Base-by-base conservation (phyloP, 2,329 filamentous ascomycete genomes). In the Pezicula carpinea region DNA sequence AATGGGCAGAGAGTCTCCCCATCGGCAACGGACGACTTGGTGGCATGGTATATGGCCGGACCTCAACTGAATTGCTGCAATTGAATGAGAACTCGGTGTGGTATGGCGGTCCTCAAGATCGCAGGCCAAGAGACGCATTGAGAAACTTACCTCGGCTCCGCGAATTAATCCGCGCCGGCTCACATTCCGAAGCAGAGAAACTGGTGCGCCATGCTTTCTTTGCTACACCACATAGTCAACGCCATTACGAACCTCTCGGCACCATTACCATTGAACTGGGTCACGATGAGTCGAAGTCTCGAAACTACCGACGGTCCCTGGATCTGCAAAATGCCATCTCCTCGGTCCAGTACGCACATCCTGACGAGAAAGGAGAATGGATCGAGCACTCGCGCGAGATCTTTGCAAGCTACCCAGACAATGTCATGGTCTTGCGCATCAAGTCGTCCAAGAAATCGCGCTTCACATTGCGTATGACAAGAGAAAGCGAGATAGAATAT, bases 71-170 rank as follows among this genome's bases (percentile, higher is more conserved):
- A 49, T 58, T 69, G 13, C 55, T 75, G 4, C 66, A 69, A 39
- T 58, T 76, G 22, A 76, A 75, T 42, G 72, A 75, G 51, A 70
- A 75, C 49, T 72, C 69, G 3, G 64, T 72, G 2, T 73, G 69
- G 69, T 73, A 71, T 55, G 71, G 71, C 44, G 70, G 69, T 10
- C 64, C 62, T 5, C 69, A 70, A 50, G 60, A 71, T 46, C 67
- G 72, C 14, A 69, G 66, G 15, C 70, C 69, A 17, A 63, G 59
- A 34, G 61, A 67, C 38, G 66, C 69, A 4, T 50, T 64, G 34
- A 52, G 54, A 42, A 62, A 69, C 50, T 59, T 75, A 3, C 61
- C 65, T 33, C 57, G 54, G 15, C 56, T 74, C 5, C 62, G 71
- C 44, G 56, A 66, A 41, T 59, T 70, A 14, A 69, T 74, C 46